Conservation (phyloP, 2,329 filamentous ascomycete genomes). For the Cercospora sp. region DNA sequence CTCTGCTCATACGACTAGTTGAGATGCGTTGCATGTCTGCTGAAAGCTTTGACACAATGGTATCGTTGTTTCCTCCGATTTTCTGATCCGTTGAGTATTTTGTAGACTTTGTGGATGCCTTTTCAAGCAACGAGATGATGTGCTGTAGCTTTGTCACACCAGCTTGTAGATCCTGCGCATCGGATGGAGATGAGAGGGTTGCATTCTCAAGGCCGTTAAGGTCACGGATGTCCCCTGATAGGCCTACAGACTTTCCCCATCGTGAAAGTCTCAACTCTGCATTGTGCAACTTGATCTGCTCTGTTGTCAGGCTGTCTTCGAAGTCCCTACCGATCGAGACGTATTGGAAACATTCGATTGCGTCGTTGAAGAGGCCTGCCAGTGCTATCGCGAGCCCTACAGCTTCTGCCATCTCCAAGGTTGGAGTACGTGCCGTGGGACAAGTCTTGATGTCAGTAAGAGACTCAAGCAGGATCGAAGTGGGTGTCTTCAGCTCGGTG, state of each 20-base stretch:
- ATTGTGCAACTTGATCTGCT: neutral
- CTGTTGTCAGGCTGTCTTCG: neutral
- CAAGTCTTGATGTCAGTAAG: neutral
- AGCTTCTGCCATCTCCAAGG: neutral
- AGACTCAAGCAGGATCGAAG: neutral
- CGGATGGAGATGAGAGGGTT: neutral
- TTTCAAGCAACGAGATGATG: neutral
- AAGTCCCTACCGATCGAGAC: neutral
- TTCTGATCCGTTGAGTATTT: neutral
- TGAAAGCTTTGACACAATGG: neutral
- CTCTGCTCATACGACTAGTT: neutral
- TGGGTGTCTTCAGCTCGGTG: too few species aligned
- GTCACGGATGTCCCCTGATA: neutral
- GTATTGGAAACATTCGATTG: neutral
- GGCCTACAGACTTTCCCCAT: neutral
- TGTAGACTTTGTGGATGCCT: neutral
- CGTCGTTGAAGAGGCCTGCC: neutral
- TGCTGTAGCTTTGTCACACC: neutral
- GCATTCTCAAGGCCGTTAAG: neutral
- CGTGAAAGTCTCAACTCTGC: neutral
- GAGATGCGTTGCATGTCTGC: neutral
- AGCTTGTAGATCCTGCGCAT: neutral
- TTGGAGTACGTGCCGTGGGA: too few species aligned
- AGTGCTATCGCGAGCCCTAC: neutral
- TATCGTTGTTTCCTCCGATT: neutral